Percentiles rank a stretch among this genome's conserved stretches.
These are phyloP conservation scores for Cylindrodendrum hubeiense DNA, from an alignment of 2,329 filamentous ascomycete genomes.

Conservation along the genomic window DNA sequence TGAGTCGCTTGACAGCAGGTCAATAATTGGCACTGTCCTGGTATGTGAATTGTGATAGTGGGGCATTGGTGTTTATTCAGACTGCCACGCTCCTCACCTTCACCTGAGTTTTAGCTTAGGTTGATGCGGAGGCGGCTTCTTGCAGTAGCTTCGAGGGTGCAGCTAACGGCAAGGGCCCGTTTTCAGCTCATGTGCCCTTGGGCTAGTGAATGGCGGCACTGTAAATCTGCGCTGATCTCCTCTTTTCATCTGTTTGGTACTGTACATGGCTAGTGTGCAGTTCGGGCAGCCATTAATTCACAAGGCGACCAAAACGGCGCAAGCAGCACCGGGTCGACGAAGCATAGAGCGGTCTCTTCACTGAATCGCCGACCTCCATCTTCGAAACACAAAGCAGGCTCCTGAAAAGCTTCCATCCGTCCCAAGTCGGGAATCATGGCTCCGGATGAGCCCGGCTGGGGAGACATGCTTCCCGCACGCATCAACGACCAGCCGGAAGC, in stretches of 20 bases:
- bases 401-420: neutral
- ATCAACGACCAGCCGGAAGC: neutral
- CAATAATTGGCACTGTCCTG: neutral
- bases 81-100: too few species aligned
- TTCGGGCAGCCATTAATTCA: neutral
- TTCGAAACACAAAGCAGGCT: neutral
- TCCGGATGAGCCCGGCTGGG: neutral
- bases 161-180: neutral
- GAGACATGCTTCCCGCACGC: neutral
- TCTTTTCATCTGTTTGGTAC: neutral
- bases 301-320: neutral
- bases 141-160: neutral
- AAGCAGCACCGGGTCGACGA: neutral
- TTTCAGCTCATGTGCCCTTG: neutral
- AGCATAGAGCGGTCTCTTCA: too few species aligned
- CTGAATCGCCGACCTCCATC: too few species aligned
- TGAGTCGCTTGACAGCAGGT: neutral
- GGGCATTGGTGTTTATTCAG: neutral
- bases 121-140: neutral
- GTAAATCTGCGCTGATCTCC: neutral
- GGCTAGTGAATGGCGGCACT: neutral
- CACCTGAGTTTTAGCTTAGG: neutral
- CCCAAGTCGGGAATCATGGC: neutral
- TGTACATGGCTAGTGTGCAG: neutral
- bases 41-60: neutral